Evolutionary conservation across 305 asterid species (phyloP), one percentile per base, ranked within the genome.

Genomic region (Fraxinus ornus): DNA sequence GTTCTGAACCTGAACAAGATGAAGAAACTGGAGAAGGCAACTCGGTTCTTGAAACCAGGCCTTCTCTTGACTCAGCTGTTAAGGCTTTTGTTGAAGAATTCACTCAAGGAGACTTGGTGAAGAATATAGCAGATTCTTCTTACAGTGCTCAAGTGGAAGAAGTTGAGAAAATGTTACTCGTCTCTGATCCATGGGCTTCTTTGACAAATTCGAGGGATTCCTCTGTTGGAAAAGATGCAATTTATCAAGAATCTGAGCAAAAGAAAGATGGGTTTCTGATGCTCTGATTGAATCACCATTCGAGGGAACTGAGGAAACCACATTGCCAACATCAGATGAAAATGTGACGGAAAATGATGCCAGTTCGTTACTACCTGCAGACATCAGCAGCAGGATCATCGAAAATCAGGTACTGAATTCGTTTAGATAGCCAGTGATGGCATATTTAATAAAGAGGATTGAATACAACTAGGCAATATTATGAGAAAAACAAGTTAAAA

Each of bases 291-390:
- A 75, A 17, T 8, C 71, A 37, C 22, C 70, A 47, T 5, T 15
- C 21, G 19, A 32, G 57, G 70, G 15, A 4, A 30, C 70, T 44
- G 82, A 76, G 37, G 84, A 73, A 17, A 12, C 70, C 2, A 24
- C 21, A 15, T 78, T 77, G 81, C 88, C 85, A 22, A 75, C 80
- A 66, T 80, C 88, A 52, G 87, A 81, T 30, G 70, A 83, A 47
- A 76, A 75, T 36, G 66, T 68, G 5, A 64, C 0, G 4, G 32
- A 3, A 9, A 64, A 7, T 22, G 72, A 64, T 21, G 72, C 72
- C 72, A 22, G 72, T 22, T 64, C 26, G 19, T 78, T 71, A 32
- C 17, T 52, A 55, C 19, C 73, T n/a, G 44, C 41, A 78, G 70
- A 76, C 7, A 15, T 49, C 19, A 49, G 60, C 21, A 49, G 60